These are phyloP conservation scores for Pythium dissotocum DNA, from an alignment of 352 stramenopile species.

Conservation along the genomic window DNA sequence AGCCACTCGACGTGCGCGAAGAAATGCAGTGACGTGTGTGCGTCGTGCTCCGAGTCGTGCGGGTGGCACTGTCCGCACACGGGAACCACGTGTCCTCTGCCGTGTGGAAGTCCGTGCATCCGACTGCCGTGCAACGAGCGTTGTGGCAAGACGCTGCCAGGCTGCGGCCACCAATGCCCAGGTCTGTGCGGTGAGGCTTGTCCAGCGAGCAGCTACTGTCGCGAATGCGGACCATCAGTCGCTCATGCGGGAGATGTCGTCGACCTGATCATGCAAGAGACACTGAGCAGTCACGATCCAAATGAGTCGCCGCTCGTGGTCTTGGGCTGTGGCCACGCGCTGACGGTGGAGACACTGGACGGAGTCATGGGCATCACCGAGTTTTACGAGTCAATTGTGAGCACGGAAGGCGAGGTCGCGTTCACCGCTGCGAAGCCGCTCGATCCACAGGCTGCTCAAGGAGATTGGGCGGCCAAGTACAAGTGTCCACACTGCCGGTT, in stretches of 20 bases:
- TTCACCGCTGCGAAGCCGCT: constrained; percentile 3
- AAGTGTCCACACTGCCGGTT: constrained; percentile 1
- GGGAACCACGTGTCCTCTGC: constrained; percentile 45
- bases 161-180: constrained; percentile 75
- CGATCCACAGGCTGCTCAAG: neutral
- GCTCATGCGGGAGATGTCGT: constrained; percentile 42
- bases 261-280: constrained; percentile 64
- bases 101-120: constrained; percentile 57
- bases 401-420: neutral
- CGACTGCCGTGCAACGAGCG: constrained; percentile 45
- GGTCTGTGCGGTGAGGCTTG: constrained; percentile 80
- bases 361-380: constrained; percentile 44
- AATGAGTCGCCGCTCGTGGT: constrained; percentile 66
- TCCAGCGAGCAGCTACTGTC: constrained; percentile 49
- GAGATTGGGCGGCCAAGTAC: neutral
- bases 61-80: constrained; percentile 69
- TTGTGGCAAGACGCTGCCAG: constrained; percentile 44
- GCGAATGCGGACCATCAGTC: constrained; percentile 43
- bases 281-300: constrained; percentile 61
- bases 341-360: constrained; percentile 73
- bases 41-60: constrained; percentile 72
- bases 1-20: constrained; percentile 61
- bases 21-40: constrained; percentile 46
- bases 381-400: constrained; percentile 32
- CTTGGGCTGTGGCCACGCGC: constrained; percentile 68